A percentile compares a stretch with the other conserved stretches of the same genome.
Evolutionary conservation across 331 rosid species (phyloP).

Genomic region (Prunus yedoensis): DNA sequence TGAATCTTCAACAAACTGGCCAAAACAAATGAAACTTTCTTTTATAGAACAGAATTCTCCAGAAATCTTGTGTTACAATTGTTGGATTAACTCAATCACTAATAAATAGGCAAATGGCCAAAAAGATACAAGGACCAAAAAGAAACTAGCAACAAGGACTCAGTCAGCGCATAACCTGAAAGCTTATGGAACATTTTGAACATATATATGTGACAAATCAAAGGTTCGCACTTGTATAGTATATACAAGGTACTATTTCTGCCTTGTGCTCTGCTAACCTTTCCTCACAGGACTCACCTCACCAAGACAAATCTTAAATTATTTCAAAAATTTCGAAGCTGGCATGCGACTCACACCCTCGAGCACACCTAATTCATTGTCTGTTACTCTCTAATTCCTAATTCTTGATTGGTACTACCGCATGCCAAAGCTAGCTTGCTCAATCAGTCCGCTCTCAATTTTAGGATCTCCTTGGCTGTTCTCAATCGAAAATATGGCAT

Average conservation of each 20-base stretch:
- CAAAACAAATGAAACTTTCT: not conserved
- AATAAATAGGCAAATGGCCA: not conserved
- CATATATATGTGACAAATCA: not conserved
- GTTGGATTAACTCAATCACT: not conserved
- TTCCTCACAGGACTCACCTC: constrained; percentile 6
- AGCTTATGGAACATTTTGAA: not conserved
- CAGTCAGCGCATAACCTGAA: not conserved
- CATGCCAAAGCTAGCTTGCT: not conserved
- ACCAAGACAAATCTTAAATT: constrained; percentile 13
- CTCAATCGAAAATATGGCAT: constrained; percentile 84
- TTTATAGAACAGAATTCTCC: not conserved
- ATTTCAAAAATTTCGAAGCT: not conserved
- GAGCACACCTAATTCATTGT: constrained; percentile 12
- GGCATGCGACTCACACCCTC: constrained; percentile 17
- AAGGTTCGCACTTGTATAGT: constrained; percentile 4
- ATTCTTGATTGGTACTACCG: not conserved
- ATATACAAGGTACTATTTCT: not conserved
- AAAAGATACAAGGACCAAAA: not conserved
- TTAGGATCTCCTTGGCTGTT: constrained; percentile 82
- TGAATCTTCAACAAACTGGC: not conserved
- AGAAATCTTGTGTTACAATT: not conserved
- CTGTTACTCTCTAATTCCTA: not conserved
- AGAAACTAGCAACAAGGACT: not conserved
- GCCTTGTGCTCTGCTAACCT: constrained; percentile 12
- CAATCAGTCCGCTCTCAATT: constrained; percentile 71